Percentiles rank a stretch among this genome's conserved stretches.
phyloP scores from a whole-genome alignment of 345 rosid genomes.

The Salix viminalis region DNA sequence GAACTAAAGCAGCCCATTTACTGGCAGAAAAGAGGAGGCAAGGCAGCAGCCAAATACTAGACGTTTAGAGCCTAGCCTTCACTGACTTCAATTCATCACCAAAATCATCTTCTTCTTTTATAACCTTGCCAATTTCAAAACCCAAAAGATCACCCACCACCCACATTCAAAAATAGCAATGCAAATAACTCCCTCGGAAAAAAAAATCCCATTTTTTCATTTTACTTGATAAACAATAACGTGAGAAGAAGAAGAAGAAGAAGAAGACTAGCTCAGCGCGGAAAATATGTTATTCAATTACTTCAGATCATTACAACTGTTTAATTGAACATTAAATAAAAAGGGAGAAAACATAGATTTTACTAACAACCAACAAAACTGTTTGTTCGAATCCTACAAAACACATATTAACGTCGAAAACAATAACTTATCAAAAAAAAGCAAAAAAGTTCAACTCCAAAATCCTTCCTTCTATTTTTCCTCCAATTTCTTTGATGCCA shows the following conservation, averaged over 20 bases:
- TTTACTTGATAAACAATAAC: neutral
- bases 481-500: constrained; percentile 3
- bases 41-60: constrained; percentile 6
- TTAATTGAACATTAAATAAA: neutral
- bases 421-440: neutral
- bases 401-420: neutral
- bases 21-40: constrained; percentile 16
- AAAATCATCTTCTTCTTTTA: constrained; percentile 15
- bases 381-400: neutral
- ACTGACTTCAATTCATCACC: constrained; percentile 17
- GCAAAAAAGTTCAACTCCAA: neutral
- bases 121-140: constrained; percentile 19
- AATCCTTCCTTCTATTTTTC: neutral
- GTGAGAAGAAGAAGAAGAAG: neutral
- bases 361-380: neutral
- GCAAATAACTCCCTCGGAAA: neutral
- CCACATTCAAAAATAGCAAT: neutral
- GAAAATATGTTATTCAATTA: neutral
- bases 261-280: neutral
- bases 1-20: constrained; percentile 98
- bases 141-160: constrained; percentile 6
- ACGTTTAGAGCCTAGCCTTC: constrained; percentile 10
- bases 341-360: neutral
- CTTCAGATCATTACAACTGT: neutral
- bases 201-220: neutral